Conservation (phyloP, 1,139 yeast genomes). For the Geotrichum histeridarum region DNA sequence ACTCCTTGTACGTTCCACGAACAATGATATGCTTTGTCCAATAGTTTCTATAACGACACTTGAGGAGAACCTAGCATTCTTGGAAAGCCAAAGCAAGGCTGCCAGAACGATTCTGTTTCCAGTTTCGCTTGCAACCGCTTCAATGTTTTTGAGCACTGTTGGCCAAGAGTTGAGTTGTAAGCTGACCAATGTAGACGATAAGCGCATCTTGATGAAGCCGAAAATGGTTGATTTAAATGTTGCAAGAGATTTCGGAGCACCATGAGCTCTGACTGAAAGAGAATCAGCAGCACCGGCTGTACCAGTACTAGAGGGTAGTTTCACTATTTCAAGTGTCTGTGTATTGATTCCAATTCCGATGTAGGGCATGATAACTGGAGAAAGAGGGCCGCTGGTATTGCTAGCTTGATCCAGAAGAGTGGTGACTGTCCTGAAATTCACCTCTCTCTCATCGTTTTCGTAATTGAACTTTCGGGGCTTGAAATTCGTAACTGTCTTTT, state of each 20-base stretch:
- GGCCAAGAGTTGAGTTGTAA: conserved; percentile 7
- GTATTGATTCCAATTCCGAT: conserved; percentile 18
- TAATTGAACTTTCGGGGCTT: conserved; percentile 6
- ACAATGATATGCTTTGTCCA: neutral
- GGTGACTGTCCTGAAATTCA: neutral
- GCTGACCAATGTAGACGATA: conserved; percentile 6
- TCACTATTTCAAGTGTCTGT: conserved; percentile 14
- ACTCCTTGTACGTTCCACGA: conserved; percentile 1
- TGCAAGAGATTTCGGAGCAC: conserved; percentile 3
- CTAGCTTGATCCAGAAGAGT: neutral
- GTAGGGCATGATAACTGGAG: conserved; percentile 15
- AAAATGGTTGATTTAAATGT: neutral
- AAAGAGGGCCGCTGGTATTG: neutral
- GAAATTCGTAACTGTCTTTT: conserved; percentile 47
- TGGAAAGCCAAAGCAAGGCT: conserved; percentile 2
- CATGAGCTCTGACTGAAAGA: conserved; percentile 4
- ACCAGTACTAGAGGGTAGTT: neutral
- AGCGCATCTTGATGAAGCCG: conserved; percentile 1
- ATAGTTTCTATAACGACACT: neutral
- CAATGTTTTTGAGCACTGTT: conserved; percentile 5
- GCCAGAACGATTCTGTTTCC: conserved; percentile 5
- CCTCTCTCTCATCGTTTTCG: neutral
- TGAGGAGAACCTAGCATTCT: conserved; percentile 3
- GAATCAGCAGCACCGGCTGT: conserved; percentile 1
- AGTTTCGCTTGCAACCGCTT: conserved; percentile 1